Evolutionary conservation across 2,329 filamentous ascomycete genomes (phyloP).

Genomic region (Hortaea werneckii): DNA sequence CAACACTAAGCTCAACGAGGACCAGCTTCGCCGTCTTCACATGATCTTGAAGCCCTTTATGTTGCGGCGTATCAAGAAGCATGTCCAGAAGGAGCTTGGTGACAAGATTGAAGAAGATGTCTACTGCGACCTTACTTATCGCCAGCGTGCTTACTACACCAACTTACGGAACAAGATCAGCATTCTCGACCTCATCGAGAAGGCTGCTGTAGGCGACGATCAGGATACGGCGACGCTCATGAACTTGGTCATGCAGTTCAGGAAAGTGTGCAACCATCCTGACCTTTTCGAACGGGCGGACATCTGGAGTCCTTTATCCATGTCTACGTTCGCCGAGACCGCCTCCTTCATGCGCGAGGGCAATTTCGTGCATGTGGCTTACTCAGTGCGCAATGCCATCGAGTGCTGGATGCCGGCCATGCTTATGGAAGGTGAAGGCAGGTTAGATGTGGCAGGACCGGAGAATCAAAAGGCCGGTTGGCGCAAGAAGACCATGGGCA

Average conservation of each 20-base stretch:
- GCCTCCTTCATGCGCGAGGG: constrained; percentile 91
- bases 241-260: constrained; percentile 99
- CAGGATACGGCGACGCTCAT: constrained; percentile 92
- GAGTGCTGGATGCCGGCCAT: constrained; percentile 74
- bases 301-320: constrained; percentile 73
- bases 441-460: constrained; percentile 61
- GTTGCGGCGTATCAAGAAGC: constrained; percentile 98
- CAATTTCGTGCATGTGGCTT: constrained; percentile 64
- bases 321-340: constrained; percentile 84
- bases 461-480: constrained; percentile 72
- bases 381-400: constrained; percentile 79
- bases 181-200: constrained; percentile 97
- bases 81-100: constrained; percentile 95
- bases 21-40: constrained; percentile 90
- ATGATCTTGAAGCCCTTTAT: constrained; percentile 99
- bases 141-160: constrained; percentile 85
- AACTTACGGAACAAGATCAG: constrained; percentile 95
- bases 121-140: constrained; percentile 93
- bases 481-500: constrained; percentile 62
- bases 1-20: constrained; percentile 98
- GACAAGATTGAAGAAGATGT: constrained; percentile 97
- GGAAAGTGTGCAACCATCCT: constrained; percentile 97
- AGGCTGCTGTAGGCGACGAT: constrained; percentile 87
- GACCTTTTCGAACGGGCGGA: constrained; percentile 94
- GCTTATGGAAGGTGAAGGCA: constrained; percentile 70